These are phyloP conservation scores for Pelargonium fulgidum DNA, from an alignment of 441 rosid genomes.

Conservation along the genomic window DNA sequence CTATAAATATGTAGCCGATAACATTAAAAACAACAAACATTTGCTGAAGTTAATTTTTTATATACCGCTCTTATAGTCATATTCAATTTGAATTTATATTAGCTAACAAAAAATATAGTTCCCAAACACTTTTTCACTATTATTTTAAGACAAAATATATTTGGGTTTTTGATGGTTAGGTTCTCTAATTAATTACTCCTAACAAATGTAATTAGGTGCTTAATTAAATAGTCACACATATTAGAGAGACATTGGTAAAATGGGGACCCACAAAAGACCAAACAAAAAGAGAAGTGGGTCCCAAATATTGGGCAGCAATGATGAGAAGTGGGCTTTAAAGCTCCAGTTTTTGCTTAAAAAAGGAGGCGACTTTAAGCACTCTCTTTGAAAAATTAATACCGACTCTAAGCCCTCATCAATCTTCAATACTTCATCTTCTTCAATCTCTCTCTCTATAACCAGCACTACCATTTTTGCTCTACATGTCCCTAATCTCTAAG, in stretches of 20 bases:
- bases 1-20: too few species aligned
- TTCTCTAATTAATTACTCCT: too few species aligned
- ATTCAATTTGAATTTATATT: too few species aligned
- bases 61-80: too few species aligned
- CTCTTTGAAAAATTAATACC: neutral
- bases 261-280: neutral
- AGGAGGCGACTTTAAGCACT: conserved; percentile 6
- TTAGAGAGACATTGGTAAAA: neutral
- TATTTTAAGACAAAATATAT: too few species aligned
- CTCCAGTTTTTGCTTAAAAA: conserved; percentile 16
- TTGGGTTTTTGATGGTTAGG: too few species aligned
- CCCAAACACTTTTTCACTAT: too few species aligned
- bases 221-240: neutral
- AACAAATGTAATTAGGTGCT: too few species aligned
- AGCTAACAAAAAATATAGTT: too few species aligned
- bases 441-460: neutral
- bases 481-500: conserved; percentile 5
- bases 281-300: conserved; percentile 9
- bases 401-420: too few species aligned
- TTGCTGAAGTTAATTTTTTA: too few species aligned
- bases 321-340: neutral
- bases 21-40: too few species aligned
- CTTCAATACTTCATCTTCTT: conserved; percentile 5
- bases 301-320: conserved; percentile 2
- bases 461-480: neutral